Base-by-base conservation (phyloP, 768 basidiomycete species). In the Leccinum longicurvipes region DNA sequence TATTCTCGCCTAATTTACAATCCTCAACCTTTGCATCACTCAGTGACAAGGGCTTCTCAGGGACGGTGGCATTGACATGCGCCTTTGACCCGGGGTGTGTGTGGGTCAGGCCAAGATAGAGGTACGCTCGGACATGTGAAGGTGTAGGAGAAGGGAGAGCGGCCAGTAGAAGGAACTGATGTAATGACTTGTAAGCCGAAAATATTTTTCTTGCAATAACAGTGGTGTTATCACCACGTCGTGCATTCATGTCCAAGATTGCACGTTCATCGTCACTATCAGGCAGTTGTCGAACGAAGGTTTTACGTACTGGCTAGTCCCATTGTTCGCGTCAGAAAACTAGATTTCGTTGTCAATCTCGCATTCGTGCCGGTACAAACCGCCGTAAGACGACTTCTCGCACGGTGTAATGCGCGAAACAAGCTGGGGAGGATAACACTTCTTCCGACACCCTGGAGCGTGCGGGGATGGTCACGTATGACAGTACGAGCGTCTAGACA, bases 391-490 rank as follows among this genome's bases (percentile, higher is more conserved):
- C 81, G 3, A 98, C 89, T 68, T 98, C 97, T 42, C 89, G 76
- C 6, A 99, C 79, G 6, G 86, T 84, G 64, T 92, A 97, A 53
- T 87, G 79, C 39, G 81, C 71, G 17, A 97, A 74, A 67, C 85
- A 89, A 6, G 84, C 85, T 3, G 94, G 94, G 0, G 88, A 84
- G 5, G 77, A 70, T 15, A 93, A 76, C 2, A 82, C 65, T 15
- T 80, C 72, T 6, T 69, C 59, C 2, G 82, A 75, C 1, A 87
- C 60, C 5, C 83, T 79, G 4, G 82, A 82, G 28, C 77, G 75
- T 0, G 94, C 81, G 0, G 97, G 97, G 47, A 98, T 97, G 1
- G 91, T 95, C 49, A 99, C 90, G 60, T 98, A 96, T 24, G 88
- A 81, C 27, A 98, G 72, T 47, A 99, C 80, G 4, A 98, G 80